Conservation (phyloP, 164 flowering plant species). For the Echeveria elegans region DNA sequence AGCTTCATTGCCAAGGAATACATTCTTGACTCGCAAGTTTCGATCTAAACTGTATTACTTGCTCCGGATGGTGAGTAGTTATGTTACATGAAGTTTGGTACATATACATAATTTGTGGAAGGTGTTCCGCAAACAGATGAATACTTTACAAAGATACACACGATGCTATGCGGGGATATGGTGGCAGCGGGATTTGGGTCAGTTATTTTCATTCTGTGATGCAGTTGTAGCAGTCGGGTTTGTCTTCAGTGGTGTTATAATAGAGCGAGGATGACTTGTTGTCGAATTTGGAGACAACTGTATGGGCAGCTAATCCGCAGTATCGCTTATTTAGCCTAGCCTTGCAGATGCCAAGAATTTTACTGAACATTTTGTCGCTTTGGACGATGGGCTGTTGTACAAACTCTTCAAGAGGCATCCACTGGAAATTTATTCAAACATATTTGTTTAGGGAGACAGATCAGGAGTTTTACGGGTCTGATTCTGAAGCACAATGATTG, state of each 20-base stretch:
- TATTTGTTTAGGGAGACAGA: background rate
- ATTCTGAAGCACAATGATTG: background rate
- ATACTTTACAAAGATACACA: background rate
- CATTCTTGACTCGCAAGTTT: too few species aligned
- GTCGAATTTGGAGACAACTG: constrained; percentile 61
- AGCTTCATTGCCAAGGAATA: too few species aligned
- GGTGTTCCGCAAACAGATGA: background rate
- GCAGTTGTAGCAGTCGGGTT: background rate
- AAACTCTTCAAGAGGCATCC: constrained; percentile 85
- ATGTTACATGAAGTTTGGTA: background rate
- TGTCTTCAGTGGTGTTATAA: constrained; percentile 41
- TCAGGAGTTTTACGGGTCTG: background rate
- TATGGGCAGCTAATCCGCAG: constrained; percentile 58
- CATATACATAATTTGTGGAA: background rate
- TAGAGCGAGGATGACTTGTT: constrained; percentile 60
- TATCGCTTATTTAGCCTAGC: constrained; percentile 53
- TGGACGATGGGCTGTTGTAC: constrained; percentile 50
- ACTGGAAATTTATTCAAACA: constrained; percentile 27
- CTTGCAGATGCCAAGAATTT: constrained; percentile 58
- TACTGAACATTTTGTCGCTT: constrained; percentile 71
- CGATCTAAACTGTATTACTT: too few species aligned
- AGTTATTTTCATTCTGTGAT: background rate
- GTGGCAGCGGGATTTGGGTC: background rate
- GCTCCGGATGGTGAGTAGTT: too few species aligned
- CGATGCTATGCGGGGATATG: background rate